These are phyloP conservation scores for Talaromyces sp. DNA, from an alignment of 2,329 filamentous ascomycete species.

Conservation along the genomic window DNA sequence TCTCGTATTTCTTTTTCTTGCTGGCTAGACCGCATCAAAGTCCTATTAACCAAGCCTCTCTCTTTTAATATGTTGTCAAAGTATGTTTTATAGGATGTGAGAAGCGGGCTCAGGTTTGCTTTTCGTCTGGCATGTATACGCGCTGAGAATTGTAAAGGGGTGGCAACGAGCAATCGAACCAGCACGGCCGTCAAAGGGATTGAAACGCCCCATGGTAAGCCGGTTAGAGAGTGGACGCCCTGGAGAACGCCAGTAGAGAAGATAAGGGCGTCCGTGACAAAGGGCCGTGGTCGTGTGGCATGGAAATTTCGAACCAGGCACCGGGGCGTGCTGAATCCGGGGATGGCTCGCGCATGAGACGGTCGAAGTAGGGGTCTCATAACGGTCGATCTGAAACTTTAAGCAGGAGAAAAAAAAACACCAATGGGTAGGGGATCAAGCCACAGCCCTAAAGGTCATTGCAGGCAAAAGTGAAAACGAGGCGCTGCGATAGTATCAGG, in stretches of 20 bases:
- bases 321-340: background rate
- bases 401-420: background rate
- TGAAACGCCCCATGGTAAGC: conserved; percentile 50
- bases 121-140: conserved; percentile 36
- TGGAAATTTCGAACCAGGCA: conserved; percentile 46
- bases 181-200: conserved; percentile 52
- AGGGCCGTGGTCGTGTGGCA: conserved; percentile 38
- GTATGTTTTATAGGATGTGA: conserved; percentile 30
- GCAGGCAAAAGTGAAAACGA: background rate
- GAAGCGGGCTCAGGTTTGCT: conserved; percentile 38
- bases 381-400: background rate
- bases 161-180: conserved; percentile 44
- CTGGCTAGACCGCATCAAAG: conserved; percentile 13
- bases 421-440: background rate
- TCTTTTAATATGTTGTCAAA: conserved; percentile 8
- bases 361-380: conserved; percentile 15
- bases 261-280: conserved; percentile 40
- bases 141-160: conserved; percentile 44
- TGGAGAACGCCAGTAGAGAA: conserved; percentile 44
- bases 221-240: conserved; percentile 45
- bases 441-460: background rate
- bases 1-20: conserved; percentile 15
- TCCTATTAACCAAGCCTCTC: background rate
- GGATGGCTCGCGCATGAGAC: conserved; percentile 7
- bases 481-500: background rate